Evolutionary conservation across 345 rosid genomes (phyloP).

Genomic region (Rhizophora mangle): DNA sequence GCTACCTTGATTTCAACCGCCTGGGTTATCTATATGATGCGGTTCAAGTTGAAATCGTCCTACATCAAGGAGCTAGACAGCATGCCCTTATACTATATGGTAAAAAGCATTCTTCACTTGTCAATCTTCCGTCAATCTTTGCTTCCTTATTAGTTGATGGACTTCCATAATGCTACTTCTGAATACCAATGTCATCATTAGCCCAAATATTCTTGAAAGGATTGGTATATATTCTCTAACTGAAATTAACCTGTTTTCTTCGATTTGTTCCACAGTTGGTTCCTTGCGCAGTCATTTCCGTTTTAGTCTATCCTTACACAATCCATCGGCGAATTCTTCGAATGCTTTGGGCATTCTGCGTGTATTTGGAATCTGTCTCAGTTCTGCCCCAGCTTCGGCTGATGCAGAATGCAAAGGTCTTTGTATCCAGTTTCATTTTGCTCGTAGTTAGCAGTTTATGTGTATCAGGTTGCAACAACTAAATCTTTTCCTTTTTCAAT

Average conservation of each 20-base stretch:
- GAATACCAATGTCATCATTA: no score
- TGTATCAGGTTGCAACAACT: not conserved
- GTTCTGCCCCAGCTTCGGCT: constrained; percentile 84
- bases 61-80: constrained; percentile 63
- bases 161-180: no score
- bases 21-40: constrained; percentile 76
- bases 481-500: not conserved
- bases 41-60: constrained; percentile 62
- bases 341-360: constrained; percentile 63
- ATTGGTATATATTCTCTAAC: no score
- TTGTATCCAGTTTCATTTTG: not conserved
- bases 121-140: no score
- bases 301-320: constrained; percentile 44
- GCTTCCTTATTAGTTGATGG: no score
- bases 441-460: not conserved
- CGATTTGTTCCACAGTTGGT: constrained; percentile 39
- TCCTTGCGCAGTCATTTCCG: constrained; percentile 54
- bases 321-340: constrained; percentile 7
- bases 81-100: constrained; percentile 52
- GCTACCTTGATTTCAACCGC: constrained; percentile 50
- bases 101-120: constrained; percentile 13
- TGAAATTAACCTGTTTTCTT: not conserved
- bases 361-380: constrained; percentile 64
- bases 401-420: constrained; percentile 84
- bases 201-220: no score